A percentile compares a stretch with the other conserved stretches of the same genome.
phyloP scores from a whole-genome alignment of 768 basidiomycete genomes.

The Cystofilobasidium bisporidii region DNA sequence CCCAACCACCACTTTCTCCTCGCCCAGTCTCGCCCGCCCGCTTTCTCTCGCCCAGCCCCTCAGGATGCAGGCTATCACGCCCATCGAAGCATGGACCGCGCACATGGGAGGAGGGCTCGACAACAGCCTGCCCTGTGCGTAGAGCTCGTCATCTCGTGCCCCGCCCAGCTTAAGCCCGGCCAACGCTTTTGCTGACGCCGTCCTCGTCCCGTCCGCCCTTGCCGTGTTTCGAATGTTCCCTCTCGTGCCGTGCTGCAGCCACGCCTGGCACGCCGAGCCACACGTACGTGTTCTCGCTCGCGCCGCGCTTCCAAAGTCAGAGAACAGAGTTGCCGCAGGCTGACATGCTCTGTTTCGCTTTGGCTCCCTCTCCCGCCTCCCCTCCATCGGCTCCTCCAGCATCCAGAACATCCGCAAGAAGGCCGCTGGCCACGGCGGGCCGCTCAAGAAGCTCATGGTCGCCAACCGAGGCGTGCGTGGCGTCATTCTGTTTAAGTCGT shows the following conservation, averaged over 20 bases:
- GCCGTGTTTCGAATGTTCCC: no score
- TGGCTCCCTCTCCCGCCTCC: neutral
- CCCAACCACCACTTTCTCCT: neutral
- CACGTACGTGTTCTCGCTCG: conserved; percentile 5
- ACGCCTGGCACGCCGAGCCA: conserved; percentile 26
- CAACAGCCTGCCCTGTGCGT: conserved; percentile 20
- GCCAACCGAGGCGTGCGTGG: conserved; percentile 79
- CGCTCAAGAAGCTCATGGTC: conserved; percentile 81
- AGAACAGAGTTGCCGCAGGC: no score
- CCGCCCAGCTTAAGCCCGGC: no score
- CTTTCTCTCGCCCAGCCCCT: no score
- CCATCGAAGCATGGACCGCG: conserved; percentile 26
- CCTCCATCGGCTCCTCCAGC: neutral
- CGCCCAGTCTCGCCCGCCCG: neutral
- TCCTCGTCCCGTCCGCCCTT: neutral
- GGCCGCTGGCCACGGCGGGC: conserved; percentile 79
- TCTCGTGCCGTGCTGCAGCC: no score
- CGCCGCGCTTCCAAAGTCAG: neutral
- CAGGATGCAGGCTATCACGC: conserved; percentile 14
- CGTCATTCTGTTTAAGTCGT: conserved; percentile 13
- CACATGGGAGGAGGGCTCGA: conserved; percentile 19
- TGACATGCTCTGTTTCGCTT: no score
- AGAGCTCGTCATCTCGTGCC: no score
- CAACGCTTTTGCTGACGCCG: neutral
- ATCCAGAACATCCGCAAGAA: conserved; percentile 60